Conservation (phyloP, 176 grass and related monocot species). For the Musa schizocarpa region DNA sequence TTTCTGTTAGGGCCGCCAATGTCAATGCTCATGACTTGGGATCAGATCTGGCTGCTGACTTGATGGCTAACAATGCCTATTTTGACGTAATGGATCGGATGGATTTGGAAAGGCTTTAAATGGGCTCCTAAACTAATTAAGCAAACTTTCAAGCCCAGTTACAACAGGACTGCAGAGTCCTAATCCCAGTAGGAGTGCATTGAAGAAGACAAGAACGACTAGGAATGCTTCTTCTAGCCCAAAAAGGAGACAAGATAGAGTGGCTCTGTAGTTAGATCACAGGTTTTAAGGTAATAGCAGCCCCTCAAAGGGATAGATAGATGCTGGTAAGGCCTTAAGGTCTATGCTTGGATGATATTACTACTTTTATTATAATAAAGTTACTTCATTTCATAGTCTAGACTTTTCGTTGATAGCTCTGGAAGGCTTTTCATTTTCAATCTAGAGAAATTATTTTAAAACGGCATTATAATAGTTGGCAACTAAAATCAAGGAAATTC, state of each 20-base stretch:
- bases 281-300: too few relatives aligned
- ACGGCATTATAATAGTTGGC: too few relatives aligned
- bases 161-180: not conserved
- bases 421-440: not conserved
- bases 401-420: not conserved
- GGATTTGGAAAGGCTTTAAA: not conserved
- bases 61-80: not conserved
- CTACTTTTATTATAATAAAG: not conserved
- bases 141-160: not conserved
- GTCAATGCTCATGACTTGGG: not conserved
- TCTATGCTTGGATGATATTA: not conserved
- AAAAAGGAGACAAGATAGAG: not conserved
- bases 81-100: not conserved
- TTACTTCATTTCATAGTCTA: not conserved
- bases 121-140: not conserved
- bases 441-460: not conserved
- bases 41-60: not conserved
- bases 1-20: not conserved
- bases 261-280: too few relatives aligned
- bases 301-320: too few relatives aligned
- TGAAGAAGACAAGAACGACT: not conserved
- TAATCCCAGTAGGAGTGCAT: not conserved
- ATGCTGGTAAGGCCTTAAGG: not conserved
- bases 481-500: not conserved
- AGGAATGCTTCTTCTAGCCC: not conserved